Conservation (phyloP, 192 early-diverging fungal genomes). For the Thoreauomyces humboldtii region DNA sequence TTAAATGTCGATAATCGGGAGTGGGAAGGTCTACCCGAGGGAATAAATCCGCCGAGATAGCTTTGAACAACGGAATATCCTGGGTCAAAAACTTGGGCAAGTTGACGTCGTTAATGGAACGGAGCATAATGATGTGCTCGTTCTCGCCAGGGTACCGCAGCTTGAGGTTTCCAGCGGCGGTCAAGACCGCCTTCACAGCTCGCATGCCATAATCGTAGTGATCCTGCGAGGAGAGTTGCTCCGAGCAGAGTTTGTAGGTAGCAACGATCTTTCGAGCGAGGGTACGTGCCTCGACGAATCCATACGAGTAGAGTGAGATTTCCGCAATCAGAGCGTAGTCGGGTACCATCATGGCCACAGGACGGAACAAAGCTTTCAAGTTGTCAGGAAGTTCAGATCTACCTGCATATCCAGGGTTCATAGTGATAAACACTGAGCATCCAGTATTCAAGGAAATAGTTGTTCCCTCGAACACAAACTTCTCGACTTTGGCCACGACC, state of each 20-base stretch:
- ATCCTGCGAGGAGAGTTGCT: slow-evolving; percentile 63
- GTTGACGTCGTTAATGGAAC: slow-evolving; percentile 61
- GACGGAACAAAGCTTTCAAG: slow-evolving; percentile 61
- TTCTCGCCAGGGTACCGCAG: slow-evolving; percentile 55
- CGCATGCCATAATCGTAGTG: slow-evolving; percentile 67
- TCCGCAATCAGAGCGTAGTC: slow-evolving; percentile 64
- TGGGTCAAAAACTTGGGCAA: slow-evolving; percentile 60
- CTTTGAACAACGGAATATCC: slow-evolving; percentile 60
- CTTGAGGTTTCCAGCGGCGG: slow-evolving; percentile 61
- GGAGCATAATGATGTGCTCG: slow-evolving; percentile 61
- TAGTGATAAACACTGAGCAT: slow-evolving; percentile 62
- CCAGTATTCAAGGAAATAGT: slow-evolving; percentile 56
- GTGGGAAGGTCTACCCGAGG: slow-evolving; percentile 55
- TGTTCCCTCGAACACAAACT: slow-evolving; percentile 65
- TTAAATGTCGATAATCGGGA: slow-evolving; percentile 54
- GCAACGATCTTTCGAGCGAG: slow-evolving; percentile 60
- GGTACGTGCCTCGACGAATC: slow-evolving; percentile 56
- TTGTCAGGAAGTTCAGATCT: slow-evolving; percentile 60
- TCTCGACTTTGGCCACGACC: slow-evolving; percentile 54
- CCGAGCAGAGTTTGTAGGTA: slow-evolving; percentile 62
- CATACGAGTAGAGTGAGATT: slow-evolving; percentile 61
- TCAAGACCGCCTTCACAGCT: slow-evolving; percentile 61
- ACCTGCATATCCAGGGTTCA: slow-evolving; percentile 66
- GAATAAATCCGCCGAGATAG: slow-evolving; percentile 60
- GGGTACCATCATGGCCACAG: slow-evolving; percentile 65